Percentiles rank a stretch among this genome's conserved stretches.
These are phyloP conservation scores for Alternaria infectoria DNA, from an alignment of 2,329 filamentous ascomycete species.

Conservation along the genomic window DNA sequence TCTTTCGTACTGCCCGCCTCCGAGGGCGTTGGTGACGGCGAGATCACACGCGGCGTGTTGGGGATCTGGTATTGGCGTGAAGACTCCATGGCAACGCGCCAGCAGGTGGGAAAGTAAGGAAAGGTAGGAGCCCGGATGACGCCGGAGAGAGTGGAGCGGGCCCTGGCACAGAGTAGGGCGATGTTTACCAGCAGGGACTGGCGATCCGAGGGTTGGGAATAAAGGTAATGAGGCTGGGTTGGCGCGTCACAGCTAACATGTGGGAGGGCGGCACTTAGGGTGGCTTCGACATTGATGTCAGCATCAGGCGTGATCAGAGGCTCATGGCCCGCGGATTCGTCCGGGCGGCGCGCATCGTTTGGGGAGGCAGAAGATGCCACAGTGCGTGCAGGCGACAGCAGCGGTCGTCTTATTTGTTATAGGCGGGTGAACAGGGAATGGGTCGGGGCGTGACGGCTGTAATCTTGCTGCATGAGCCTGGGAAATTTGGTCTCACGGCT, in stretches of 20 bases:
- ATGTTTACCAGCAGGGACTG: conserved; percentile 31
- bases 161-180: conserved; percentile 32
- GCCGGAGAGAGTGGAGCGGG: conserved; percentile 58
- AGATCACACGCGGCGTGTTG: conserved; percentile 84
- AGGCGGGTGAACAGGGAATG: conserved; percentile 9
- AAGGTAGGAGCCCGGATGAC: conserved; percentile 63
- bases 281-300: conserved; percentile 35
- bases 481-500: conserved; percentile 29
- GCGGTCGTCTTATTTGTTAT: conserved; percentile 27
- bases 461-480: conserved; percentile 12
- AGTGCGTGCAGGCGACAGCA: conserved; percentile 33
- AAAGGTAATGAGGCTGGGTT: conserved; percentile 23
- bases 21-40: conserved; percentile 72
- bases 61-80: conserved; percentile 68
- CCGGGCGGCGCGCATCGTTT: conserved; percentile 44
- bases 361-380: conserved; percentile 41
- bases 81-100: conserved; percentile 48
- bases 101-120: conserved; percentile 60
- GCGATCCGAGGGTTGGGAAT: conserved; percentile 13
- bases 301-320: conserved; percentile 21
- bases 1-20: conserved; percentile 56
- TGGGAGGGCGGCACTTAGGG: conserved; percentile 19
- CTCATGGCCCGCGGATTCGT: conserved; percentile 39
- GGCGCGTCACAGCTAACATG: conserved; percentile 22
- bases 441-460: conserved; percentile 16